Evolutionary conservation across 768 basidiomycete genomes (phyloP).

Genomic region (Neoboletus brunneissimus): DNA sequence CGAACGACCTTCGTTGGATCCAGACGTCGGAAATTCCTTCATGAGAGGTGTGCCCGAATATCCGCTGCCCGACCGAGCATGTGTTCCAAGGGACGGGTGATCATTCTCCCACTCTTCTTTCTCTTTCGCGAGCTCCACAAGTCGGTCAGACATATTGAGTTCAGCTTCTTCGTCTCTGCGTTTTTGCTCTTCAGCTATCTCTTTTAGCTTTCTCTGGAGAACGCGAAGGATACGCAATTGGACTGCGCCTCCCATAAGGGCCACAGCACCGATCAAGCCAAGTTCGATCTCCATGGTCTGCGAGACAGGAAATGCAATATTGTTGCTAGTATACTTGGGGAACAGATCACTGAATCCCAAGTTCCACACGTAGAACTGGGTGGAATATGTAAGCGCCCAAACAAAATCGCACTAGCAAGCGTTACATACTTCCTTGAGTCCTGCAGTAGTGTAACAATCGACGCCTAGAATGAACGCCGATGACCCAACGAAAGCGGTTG

Average conservation of each 20-base stretch:
- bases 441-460: slow-evolving; percentile 90
- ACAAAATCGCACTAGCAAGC: neutral
- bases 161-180: slow-evolving; percentile 76
- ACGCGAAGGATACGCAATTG: slow-evolving; percentile 84
- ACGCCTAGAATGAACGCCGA: slow-evolving; percentile 89
- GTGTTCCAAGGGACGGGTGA: slow-evolving; percentile 62
- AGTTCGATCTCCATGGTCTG: slow-evolving; percentile 94
- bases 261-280: slow-evolving; percentile 79
- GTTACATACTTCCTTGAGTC: slow-evolving; percentile 79
- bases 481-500: slow-evolving; percentile 88
- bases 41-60: slow-evolving; percentile 63
- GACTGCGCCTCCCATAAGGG: slow-evolving; percentile 84
- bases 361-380: slow-evolving; percentile 95
- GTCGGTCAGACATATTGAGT: slow-evolving; percentile 64
- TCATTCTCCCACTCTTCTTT: slow-evolving; percentile 85
- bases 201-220: slow-evolving; percentile 73
- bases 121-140: slow-evolving; percentile 64
- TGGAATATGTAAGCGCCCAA: slow-evolving; percentile 12
- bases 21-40: slow-evolving; percentile 56
- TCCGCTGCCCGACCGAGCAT: slow-evolving; percentile 62
- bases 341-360: slow-evolving; percentile 82
- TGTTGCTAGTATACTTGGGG: slow-evolving; percentile 64
- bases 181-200: slow-evolving; percentile 74
- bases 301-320: slow-evolving; percentile 76
- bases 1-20: slow-evolving; percentile 41